Base-by-base conservation (phyloP, 352 stramenopile genomes). In the Elongisporangium prolatum region DNA sequence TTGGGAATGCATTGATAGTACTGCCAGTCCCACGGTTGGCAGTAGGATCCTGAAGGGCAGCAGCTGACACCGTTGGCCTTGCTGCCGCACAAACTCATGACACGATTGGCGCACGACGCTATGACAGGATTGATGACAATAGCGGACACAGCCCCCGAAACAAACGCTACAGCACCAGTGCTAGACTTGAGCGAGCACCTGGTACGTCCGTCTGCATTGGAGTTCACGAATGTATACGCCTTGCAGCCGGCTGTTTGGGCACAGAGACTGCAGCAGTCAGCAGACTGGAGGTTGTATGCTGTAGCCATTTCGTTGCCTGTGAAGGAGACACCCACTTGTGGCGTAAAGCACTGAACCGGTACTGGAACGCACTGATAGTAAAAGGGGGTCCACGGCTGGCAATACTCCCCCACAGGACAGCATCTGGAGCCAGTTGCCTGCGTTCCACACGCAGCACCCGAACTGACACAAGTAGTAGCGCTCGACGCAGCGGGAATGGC, bases 1-100 rank as follows among this genome's bases (percentile, higher is more conserved):
- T 66, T 50, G 8, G 48, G 22, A 8, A 70, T 67, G 52, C 74
- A 84, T 59, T 84, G 75, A 56, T 78, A 78, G 64, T 72, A 77
- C 21, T 59, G 54, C 11, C 61, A 50, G 62, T 71, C 80, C 75
- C 73, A 84, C 6, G 69, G 65, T 61, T 76, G 70, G 50, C 73
- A 86, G 60, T 77, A 84, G 0, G 55, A 54, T 17, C 60, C 64
- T 17, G 38, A 51, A 13, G 59, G 53, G 48, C 64, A 71, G 56
- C 64, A 71, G 38, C 49, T 47, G 20, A 50, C 24, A 18, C 59
- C 59, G 7, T 7, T 34, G 37, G 50, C 21, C 40, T 7, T 49
- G 18, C 20, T 60, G 34, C 59, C 59, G 22, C 59, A 65, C 9
- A 17, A 48, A 34, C 24, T 34, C 24, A 34, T 34, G 24, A 34